Base-by-base conservation (phyloP, 2,329 filamentous ascomycete species). In the Fusarium sp. region DNA sequence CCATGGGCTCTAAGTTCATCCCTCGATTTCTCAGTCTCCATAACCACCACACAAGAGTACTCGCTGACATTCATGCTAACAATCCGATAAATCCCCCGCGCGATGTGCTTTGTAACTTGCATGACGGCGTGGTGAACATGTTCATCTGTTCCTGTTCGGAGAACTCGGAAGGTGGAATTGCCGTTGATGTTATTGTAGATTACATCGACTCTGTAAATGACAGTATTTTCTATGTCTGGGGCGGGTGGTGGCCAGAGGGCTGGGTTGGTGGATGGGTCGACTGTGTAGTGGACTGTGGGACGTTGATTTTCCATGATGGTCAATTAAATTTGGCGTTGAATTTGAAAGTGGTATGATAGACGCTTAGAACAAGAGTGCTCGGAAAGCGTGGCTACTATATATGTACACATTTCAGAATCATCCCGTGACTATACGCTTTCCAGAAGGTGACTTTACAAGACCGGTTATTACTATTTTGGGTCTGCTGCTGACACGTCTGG, bases 231-330 rank as follows among this genome's bases (percentile, higher is more conserved):
- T 8, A 14, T 16, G 2, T 21, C 49, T 56, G 56, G 56, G 8
- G 28, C 23, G 4, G 56, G 50, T 0, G 49, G 28, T 2, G 41
- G 42, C 57, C 50, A 58, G 2, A 34, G 6, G 1, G 0, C 3
- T 3, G 43, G 58, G 14, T 62, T 62, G 30, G 55, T 62, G 7
- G 43, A 62, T 18, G 58, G 58, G 4, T 62, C 55, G 0, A 60
- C 55, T 2, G 37, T 39, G 14, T 62, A 62, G 9, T 62, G 19
- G 12, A 58, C n/a, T n/a, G 49, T 1, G 7, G 6, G 30, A 37
- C 1, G 5, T 1, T 31, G 19, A 6, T 53, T 21, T 0, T 13
- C 31, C 34, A 57, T 57, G 0, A 19, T 52, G 2, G 1, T 8
- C n/a, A 5, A 14, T 18, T 48, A 6, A 4, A 8, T 10, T 34